Evolutionary conservation across 306 rosid genomes (phyloP).

Genomic region (Adenanthera pavonina): DNA sequence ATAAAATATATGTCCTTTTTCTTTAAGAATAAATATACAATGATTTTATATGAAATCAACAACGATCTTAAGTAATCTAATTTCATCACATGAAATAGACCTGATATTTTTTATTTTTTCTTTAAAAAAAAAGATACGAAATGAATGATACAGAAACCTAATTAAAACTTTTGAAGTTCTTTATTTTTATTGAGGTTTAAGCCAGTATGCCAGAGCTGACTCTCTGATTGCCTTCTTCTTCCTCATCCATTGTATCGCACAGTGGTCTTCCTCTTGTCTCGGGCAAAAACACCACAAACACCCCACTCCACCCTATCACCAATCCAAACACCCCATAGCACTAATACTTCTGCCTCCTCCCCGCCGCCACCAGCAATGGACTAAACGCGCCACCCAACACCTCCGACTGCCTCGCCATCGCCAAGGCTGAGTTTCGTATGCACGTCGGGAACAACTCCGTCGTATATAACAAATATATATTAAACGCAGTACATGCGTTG

Average conservation of each 20-base stretch:
- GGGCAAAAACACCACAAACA: conserved; percentile 59
- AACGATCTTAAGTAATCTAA: no score
- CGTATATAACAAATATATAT: conserved; percentile 49
- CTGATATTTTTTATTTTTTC: no score
- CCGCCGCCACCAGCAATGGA: conserved; percentile 57
- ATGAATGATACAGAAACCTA: no score
- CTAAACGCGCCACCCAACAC: conserved; percentile 69
- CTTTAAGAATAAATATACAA: no score
- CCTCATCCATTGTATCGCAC: conserved; percentile 67
- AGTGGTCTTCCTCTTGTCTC: conserved; percentile 62
- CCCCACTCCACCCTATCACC: conserved; percentile 50
- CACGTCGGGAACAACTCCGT: conserved; percentile 70
- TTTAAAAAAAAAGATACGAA: no score
- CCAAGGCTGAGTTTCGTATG: conserved; percentile 65
- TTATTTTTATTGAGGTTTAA: no score
- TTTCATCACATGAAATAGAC: no score
- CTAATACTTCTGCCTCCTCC: conserved; percentile 42
- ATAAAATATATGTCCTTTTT: no score
- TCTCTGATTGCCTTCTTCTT: conserved; percentile 49
- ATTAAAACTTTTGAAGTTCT: no score
- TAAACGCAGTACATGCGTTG: conserved; percentile 53
- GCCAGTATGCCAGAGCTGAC: no score
- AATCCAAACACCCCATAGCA: conserved; percentile 67
- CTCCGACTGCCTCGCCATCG: conserved; percentile 69
- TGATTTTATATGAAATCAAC: no score